Conservation (phyloP, 805 yeast genomes). For the Priceomyces melissophilus region DNA sequence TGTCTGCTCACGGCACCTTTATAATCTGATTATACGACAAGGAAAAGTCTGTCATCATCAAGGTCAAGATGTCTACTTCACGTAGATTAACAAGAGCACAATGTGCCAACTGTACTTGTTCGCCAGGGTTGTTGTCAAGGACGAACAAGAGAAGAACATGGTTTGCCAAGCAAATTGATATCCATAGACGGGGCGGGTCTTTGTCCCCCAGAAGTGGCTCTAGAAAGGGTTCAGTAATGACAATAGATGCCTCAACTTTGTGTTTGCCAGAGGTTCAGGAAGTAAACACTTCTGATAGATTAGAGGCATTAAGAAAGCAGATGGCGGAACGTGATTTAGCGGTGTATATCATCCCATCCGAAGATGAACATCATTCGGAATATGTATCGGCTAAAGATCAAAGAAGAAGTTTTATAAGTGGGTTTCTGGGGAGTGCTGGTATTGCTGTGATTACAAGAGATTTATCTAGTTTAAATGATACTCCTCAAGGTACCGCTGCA, state of each 20-base stretch:
- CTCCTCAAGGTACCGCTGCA: slow-evolving; percentile 54
- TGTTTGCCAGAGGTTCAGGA: slow-evolving; percentile 44
- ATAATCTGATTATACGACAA: too few species aligned
- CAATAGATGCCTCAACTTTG: slow-evolving; percentile 38
- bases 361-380: slow-evolving; percentile 65
- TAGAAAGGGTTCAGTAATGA: slow-evolving; percentile 40
- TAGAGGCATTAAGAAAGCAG: slow-evolving; percentile 56
- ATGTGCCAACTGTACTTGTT: slow-evolving; percentile 78
- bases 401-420: slow-evolving; percentile 53
- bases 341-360: slow-evolving; percentile 58
- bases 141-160: slow-evolving; percentile 57
- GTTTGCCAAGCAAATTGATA: slow-evolving; percentile 41
- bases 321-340: slow-evolving; percentile 48
- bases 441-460: slow-evolving; percentile 57
- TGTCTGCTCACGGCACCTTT: too few species aligned
- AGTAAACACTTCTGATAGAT: slow-evolving; percentile 61
- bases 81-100: slow-evolving; percentile 38
- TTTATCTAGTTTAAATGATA: slow-evolving; percentile 45
- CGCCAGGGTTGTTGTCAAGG: slow-evolving; percentile 76
- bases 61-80: slow-evolving; percentile 10
- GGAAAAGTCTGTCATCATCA: too few species aligned
- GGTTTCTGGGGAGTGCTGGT: slow-evolving; percentile 62
- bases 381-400: slow-evolving; percentile 54
- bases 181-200: slow-evolving; percentile 23
- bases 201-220: slow-evolving; percentile 26